Base-by-base conservation (phyloP, 2,329 filamentous ascomycete species). In the Trichoderma lentiforme region DNA sequence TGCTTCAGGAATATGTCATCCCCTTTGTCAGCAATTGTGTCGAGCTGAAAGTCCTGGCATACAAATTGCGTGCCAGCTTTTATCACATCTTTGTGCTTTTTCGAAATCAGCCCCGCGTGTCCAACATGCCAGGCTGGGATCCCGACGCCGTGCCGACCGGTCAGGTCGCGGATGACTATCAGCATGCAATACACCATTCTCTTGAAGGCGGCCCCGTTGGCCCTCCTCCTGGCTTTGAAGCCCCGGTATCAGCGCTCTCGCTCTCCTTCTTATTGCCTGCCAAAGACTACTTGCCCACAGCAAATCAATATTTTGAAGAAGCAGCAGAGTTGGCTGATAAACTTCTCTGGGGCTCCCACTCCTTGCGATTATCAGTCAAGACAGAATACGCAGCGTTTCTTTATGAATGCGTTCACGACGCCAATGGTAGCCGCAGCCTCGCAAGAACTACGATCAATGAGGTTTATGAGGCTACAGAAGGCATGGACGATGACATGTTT, bases 61-160 rank as follows among this genome's bases (percentile, higher is more conserved):
- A 94, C 80, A 99, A 98, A 82, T 87, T 99, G 15, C 91, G 94
- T 73, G 96, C 96, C 18, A 97, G 94, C 24, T 97, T 98, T 80
- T 96, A 97, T 77, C 95, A 99, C 83, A 94, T 99, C 75, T 97
- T 97, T 80, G 96, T 97, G 69, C 88, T 98, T 14, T 98, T 98
- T 79, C 94, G 98, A 84, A 98, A 98, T 82, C 90, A 93, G 68
- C 95, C 95, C 0, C 87, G 92, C 0, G 88, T 97, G 71, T 91
- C 90, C 58, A 84, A 86, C 43, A 86, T 89, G 77, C 86, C 86
- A 24, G 83, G 88, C 72, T 83, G 85, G 74, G 85, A 84, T 0
- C 84, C 86, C 14, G 85, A 87, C 64, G 82, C 80, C 15, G 80
- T 80, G 73, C 79, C 82, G 14, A 76, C 77, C 36, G 81, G 80